Evolutionary conservation across 2,329 filamentous ascomycete species (phyloP), one percentile per base, ranked within the genome.

Genomic region (Sordariomycetes sp.): DNA sequence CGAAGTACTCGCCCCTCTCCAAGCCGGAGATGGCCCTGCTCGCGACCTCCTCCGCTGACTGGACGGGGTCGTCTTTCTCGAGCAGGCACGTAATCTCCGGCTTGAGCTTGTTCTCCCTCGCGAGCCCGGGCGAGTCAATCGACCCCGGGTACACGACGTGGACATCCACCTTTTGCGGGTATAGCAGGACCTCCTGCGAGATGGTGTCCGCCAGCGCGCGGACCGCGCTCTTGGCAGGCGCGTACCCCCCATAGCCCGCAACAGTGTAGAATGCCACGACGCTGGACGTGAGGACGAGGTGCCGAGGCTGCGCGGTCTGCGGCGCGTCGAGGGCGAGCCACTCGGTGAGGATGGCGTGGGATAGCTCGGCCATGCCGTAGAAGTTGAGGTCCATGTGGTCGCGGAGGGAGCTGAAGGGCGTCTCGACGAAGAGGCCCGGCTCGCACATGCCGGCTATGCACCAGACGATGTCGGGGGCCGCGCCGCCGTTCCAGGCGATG

Each of bases 311-410:
- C 25, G 63, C 57, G 54, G 76, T 69, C 39, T 75, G 65, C 10
- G 74, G 69, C 4, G 69, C 70, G 10, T 70, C 69, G 13, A 76
- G 75, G 3, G 73, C 71, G 52, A 90, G 80, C 92, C 92, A 96
- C 60, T 81, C 78, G 55, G 79, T 80, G 60, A 96, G 73, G 20
- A 87, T 82, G 22, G 89, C 84, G 67, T 95, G 90, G 42, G 90
- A 86, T 72, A 95, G 88, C 68, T 95, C 94, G 48, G 86, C 86
- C 34, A 85, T 84, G 54, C 89, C 88, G 79, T 86, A 96, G 74
- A 89, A 97, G 72, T 96, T 92, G 63, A 92, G 81, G 66, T 96
- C 89, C 89, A 96, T 96, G 69, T 95, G 89, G 62, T 78, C 75
- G 50, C 86, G 80, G 62, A 90, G 74, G 12, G 79, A 80, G 8